Evolutionary conservation across 768 basidiomycete genomes (phyloP).

Genomic region (Pholiota conissans): DNA sequence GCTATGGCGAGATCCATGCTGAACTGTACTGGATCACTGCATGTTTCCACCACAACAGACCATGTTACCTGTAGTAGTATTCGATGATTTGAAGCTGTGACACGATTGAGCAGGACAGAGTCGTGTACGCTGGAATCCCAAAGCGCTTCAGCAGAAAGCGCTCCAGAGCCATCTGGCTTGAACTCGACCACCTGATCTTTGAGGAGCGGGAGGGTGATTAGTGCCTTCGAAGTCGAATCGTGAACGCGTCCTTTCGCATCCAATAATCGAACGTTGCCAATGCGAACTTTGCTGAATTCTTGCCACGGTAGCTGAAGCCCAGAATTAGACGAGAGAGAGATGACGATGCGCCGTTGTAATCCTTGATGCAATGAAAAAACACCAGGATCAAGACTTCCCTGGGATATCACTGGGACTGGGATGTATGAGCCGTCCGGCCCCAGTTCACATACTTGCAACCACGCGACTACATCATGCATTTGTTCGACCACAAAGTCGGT

Average conservation of each 20-base stretch:
- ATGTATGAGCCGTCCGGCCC: slow-evolving; percentile 80
- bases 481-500: slow-evolving; percentile 88
- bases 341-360: slow-evolving; percentile 76
- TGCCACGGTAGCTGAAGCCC: slow-evolving; percentile 89
- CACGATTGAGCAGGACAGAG: slow-evolving; percentile 80
- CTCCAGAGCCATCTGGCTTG: slow-evolving; percentile 81
- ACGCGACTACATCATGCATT: slow-evolving; percentile 87
- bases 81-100: slow-evolving; percentile 76
- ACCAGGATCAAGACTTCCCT: slow-evolving; percentile 76
- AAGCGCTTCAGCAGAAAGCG: slow-evolving; percentile 64
- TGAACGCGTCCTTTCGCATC: slow-evolving; percentile 83
- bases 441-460: slow-evolving; percentile 85
- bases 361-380: slow-evolving; percentile 92
- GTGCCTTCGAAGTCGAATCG: slow-evolving; percentile 69
- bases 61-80: slow-evolving; percentile 78
- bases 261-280: slow-evolving; percentile 84
- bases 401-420: slow-evolving; percentile 81
- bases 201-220: slow-evolving; percentile 73
- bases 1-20: slow-evolving; percentile 82
- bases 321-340: slow-evolving; percentile 84
- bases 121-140: slow-evolving; percentile 97
- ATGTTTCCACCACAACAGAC: slow-evolving; percentile 80
- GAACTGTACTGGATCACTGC: slow-evolving; percentile 86
- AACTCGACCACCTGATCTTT: slow-evolving; percentile 75
- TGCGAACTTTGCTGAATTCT: slow-evolving; percentile 68